Evolutionary conservation across 257 asterid species (phyloP).

Genomic region (Solanum ahanhuiri): DNA sequence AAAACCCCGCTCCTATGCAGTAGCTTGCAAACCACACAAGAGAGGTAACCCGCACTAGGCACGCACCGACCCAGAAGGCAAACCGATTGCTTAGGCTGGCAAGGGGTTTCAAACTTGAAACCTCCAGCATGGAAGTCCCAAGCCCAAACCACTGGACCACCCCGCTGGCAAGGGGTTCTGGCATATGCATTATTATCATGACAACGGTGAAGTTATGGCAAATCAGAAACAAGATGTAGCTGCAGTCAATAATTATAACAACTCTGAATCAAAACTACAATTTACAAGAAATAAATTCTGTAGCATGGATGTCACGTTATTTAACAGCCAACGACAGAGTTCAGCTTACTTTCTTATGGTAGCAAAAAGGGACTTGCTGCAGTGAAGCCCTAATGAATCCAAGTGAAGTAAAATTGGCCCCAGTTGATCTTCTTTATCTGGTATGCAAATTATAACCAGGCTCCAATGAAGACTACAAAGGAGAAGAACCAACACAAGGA

Average conservation of each 20-base stretch:
- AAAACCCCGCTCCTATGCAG: neutral
- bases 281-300: neutral
- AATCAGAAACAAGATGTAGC: neutral
- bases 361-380: conserved; percentile 42
- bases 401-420: conserved; percentile 76
- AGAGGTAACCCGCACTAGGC: neutral
- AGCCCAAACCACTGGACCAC: no score
- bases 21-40: neutral
- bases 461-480: conserved; percentile 84
- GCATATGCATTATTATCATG: neutral
- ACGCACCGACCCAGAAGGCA: no score
- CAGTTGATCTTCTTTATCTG: conserved; percentile 57
- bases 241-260: neutral
- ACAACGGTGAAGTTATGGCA: neutral
- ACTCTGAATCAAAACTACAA: neutral
- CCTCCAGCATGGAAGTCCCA: no score
- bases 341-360: conserved; percentile 55
- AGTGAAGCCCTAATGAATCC: conserved; percentile 79
- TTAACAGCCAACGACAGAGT: neutral
- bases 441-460: conserved; percentile 81
- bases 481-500: conserved; percentile 3
- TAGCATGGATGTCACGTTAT: neutral
- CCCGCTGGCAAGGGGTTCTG: neutral
- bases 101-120: no score
- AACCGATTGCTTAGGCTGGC: no score